Evolutionary conservation across 192 early-diverging fungal species (phyloP).

Genomic region (Umbelopsis sp.): DNA sequence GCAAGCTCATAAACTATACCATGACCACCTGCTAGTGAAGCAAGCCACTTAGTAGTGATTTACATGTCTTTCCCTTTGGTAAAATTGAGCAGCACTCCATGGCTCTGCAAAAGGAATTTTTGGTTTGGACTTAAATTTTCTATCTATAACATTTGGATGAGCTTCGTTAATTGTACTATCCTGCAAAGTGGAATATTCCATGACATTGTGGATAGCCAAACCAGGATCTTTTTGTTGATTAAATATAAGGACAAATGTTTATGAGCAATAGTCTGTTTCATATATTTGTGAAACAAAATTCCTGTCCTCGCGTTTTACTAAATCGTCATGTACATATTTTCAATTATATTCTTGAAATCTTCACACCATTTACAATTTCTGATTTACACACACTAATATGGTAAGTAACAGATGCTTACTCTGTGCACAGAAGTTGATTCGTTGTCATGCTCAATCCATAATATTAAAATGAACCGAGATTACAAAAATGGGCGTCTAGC

Average conservation of each 20-base stretch:
- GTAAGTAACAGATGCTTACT: background rate
- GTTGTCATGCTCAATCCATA: conserved; percentile 8
- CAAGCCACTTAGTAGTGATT: too few species aligned
- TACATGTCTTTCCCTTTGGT: background rate
- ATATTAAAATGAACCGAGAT: conserved; percentile 3
- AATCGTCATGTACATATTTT: too few species aligned
- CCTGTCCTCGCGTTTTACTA: too few species aligned
- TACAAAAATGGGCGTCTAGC: background rate
- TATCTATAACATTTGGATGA: background rate
- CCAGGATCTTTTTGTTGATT: too few species aligned
- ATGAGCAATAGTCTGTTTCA: too few species aligned
- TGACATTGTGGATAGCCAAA: too few species aligned
- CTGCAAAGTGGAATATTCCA: background rate
- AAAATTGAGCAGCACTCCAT: background rate
- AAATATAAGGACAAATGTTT: too few species aligned
- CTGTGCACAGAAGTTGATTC: background rate
- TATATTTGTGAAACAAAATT: too few species aligned
- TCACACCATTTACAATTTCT: too few species aligned
- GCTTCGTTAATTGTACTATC: background rate
- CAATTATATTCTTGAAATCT: too few species aligned
- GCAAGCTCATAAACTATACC: too few species aligned
- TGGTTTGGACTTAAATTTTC: conserved; percentile 8
- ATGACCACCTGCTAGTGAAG: too few species aligned
- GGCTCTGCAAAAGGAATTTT: background rate
- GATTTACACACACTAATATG: background rate